Conservation (phyloP, 2,329 filamentous ascomycete genomes). For the Hypocreales sp. region DNA sequence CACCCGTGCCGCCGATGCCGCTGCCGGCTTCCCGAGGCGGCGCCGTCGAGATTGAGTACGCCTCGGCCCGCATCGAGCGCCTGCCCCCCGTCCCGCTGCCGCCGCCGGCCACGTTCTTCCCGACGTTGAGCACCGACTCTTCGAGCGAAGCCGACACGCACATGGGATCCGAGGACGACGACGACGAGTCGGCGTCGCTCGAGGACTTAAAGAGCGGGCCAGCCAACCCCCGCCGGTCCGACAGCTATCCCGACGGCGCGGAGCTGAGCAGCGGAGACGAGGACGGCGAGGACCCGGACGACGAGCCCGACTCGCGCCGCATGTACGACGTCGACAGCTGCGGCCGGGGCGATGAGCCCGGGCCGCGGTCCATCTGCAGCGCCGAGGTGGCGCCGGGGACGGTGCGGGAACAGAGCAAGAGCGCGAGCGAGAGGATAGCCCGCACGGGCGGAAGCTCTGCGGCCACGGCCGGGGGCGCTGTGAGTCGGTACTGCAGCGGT, state of each 20-base stretch:
- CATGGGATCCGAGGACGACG: conserved; percentile 11
- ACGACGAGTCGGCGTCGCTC: conserved; percentile 13
- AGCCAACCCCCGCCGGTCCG: conserved; percentile 21
- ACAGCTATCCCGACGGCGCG: conserved; percentile 23
- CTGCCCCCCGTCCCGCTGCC: conserved; percentile 33
- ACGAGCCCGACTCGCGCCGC: conserved; percentile 12
- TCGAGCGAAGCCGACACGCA: conserved; percentile 17
- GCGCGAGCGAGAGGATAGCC: conserved; percentile 11
- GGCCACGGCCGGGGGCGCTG: conserved; percentile 23
- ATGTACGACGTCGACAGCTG: conserved; percentile 13
- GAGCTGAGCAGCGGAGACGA: conserved; percentile 26
- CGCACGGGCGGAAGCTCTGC: conserved; percentile 19
- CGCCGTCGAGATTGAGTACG: conserved; percentile 27
- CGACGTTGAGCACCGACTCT: conserved; percentile 26
- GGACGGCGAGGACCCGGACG: conserved; percentile 22
- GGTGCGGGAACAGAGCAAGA: conserved; percentile 14
- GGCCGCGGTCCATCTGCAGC: conserved; percentile 12
- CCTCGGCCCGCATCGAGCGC: conserved; percentile 23
- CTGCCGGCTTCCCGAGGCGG: conserved; percentile 2
- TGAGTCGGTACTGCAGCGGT: conserved; percentile 22
- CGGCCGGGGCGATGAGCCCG: not conserved
- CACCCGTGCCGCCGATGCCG: conserved; percentile 10
- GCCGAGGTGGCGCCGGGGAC: conserved; percentile 17
- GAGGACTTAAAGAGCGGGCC: conserved; percentile 16
- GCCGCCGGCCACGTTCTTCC: conserved; percentile 35